Conservation (phyloP, 352 stramenopile species). For the Nothophytophthora sp. region DNA sequence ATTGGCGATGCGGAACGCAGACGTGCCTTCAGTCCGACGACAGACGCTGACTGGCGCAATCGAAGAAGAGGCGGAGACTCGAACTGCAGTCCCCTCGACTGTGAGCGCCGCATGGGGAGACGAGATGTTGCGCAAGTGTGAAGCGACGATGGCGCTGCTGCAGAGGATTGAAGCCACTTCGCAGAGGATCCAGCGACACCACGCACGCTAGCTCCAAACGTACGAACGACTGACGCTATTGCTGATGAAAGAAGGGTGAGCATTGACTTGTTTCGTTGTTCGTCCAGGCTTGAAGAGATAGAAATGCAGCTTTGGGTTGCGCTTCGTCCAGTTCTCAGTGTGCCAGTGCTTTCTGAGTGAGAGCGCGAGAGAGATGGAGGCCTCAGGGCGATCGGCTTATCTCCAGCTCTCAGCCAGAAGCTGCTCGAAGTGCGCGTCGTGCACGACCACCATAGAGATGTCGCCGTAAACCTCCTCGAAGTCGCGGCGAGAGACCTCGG, state of each 20-base stretch:
- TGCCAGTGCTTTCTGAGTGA: background rate
- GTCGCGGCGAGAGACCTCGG: constrained; percentile 46
- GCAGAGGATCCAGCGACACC: constrained; percentile 16
- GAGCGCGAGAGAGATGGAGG: background rate
- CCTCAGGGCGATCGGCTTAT: constrained; percentile 13
- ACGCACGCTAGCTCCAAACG: constrained; percentile 11
- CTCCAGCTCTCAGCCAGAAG: constrained; percentile 74
- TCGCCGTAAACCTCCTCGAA: constrained; percentile 80
- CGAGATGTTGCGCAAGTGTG: constrained; percentile 45
- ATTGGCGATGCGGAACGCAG: background rate
- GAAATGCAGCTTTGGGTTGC: too few relatives aligned
- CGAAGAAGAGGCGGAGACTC: background rate
- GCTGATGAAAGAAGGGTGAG: too few relatives aligned
- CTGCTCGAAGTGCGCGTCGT: constrained; percentile 65
- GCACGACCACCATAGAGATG: constrained; percentile 57
- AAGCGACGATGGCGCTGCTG: constrained; percentile 43
- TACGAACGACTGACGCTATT: too few relatives aligned
- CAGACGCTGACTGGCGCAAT: too few relatives aligned
- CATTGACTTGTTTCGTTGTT: too few relatives aligned
- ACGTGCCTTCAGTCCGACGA: too few relatives aligned
- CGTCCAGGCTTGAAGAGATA: too few relatives aligned
- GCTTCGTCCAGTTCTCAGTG: too few relatives aligned
- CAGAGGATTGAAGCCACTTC: constrained; percentile 44
- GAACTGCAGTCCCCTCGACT: background rate
- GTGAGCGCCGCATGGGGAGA: constrained; percentile 26